Evolutionary conservation across 1,284 basidiomycete genomes (phyloP), one percentile per base, ranked within the genome.

Genomic region (Sphaerobolus stellatus): DNA sequence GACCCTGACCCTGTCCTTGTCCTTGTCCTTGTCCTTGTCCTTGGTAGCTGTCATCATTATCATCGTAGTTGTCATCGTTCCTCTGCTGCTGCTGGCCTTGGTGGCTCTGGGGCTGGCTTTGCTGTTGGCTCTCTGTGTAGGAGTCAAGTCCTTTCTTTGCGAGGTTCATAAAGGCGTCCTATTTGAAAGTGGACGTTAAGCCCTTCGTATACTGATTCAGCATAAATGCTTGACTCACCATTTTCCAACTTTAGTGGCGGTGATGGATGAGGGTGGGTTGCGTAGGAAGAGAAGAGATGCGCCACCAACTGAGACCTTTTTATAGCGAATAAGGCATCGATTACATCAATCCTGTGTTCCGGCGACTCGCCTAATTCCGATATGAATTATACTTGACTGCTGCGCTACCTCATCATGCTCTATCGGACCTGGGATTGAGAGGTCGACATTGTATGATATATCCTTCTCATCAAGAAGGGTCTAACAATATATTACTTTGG

Each of bases 131-230:
- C 16, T 74, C 63, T 57, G 70, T 66, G 69, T 86, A 83, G 62
- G 81, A 74, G 38, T 76, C 64, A 59, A 72, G 68, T 61, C 84
- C 82, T 66, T 88, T 66, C 70, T 88, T 85, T 13, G 86, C 88
- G 60, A 90, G 66, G 59, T 80, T 81, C 34, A 88, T 75, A 58
- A 90, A 78, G 55, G 65, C 75, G 55, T 88, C 84, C 88, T 87
- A 44, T 48, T 9, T 54, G 20, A 29, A 40, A 47, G 27, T 14
- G 28, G 9, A n/a, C 22, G 40, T 34, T 46, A 50, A 18, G 7
- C 18, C 3, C 3, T 18, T n/a, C 6, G 18, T 22, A 14, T 22
- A 43, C 3, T 6, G 28, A 14, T 14, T 43, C 3, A 5, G 13
- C 4, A 18, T 13, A 43, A 43, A 43, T 36, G 11, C 13, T 36